phyloP scores from a whole-genome alignment of 352 stramenopile genomes.

The Phytophthora pisi region DNA sequence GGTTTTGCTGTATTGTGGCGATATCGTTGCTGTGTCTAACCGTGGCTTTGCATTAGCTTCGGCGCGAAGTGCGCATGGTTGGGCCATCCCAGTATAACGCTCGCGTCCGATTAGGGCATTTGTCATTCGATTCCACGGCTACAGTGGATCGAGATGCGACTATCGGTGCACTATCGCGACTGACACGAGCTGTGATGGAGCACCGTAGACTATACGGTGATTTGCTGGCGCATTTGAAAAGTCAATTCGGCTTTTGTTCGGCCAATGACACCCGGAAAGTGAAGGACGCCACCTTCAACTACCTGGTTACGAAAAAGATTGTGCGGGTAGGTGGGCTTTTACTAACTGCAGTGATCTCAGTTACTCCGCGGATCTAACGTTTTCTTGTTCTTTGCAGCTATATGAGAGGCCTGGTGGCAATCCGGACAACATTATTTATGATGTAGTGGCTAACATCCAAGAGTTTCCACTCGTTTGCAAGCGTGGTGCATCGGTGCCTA shows the following conservation, averaged over 20 bases:
- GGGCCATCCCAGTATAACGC: conserved; percentile 28
- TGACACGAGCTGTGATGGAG: conserved; percentile 46
- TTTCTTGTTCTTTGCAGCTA: conserved; percentile 26
- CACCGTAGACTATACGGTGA: conserved; percentile 50
- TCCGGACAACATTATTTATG: conserved; percentile 29
- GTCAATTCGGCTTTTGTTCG: conserved; percentile 46
- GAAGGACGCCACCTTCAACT: conserved; percentile 54
- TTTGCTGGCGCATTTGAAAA: conserved; percentile 49
- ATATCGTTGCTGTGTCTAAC: conserved; percentile 12
- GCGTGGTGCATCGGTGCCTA: conserved; percentile 29
- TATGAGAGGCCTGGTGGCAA: conserved; percentile 24
- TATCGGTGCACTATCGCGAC: conserved; percentile 44
- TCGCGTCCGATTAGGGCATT: conserved; percentile 46
- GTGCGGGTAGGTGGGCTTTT: conserved; percentile 42
- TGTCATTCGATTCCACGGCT: conserved; percentile 42
- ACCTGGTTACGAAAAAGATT: conserved; percentile 47
- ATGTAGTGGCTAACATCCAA: conserved; percentile 47
- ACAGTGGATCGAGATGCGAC: conserved; percentile 53
- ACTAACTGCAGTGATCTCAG: neutral
- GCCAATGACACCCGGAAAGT: conserved; percentile 49
- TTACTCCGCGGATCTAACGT: conserved; percentile 16
- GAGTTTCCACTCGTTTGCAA: conserved; percentile 41
- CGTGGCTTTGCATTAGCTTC: conserved; percentile 45
- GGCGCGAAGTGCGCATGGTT: conserved; percentile 38
- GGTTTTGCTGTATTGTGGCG: neutral